Evolutionary conservation across 164 flowering plant species (phyloP), one percentile per base, ranked within the genome.

Genomic region (Piper betle): DNA sequence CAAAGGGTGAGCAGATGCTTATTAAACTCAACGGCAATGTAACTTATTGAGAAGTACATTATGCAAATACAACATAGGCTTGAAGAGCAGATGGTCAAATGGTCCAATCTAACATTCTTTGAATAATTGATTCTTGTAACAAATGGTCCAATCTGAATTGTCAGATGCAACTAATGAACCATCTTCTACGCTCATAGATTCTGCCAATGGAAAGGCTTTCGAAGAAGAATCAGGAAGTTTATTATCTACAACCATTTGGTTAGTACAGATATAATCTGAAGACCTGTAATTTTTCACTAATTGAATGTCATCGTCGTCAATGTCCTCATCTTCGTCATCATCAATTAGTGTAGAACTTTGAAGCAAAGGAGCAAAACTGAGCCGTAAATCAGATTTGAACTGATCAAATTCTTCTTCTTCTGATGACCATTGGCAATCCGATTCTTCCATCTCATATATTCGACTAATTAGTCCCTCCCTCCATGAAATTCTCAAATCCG

Each of bases 401-500:
- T 8, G 61, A 62, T 20, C 40, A 17, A 50, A 74, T 66, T 74
- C 82, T 60, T 84, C 96, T 40, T 84, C 91, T 65, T 88, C 96
- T 40, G 92, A 81, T 20, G 79, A 57, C 73, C 81, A 82, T 62
- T 83, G 76, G 66, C 96, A 77, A 77, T 87, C 93, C 58, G 75
- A 72, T 59, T 87, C 90, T 65, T 88, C 96, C 81, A 77, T 81
- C 55, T 92, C 95, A 64, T 76, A 75, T 15, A 72, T 78, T 54
- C 71, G 76, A 72, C 79, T 82, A 3, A 64, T 71, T 52, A 85
- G 59, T 17, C 83, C 90, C 62, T 91, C 98, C 66, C 91, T 79
- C 98, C 94, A 84, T 43, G 96, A 88, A 70, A 88, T 78, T 64
- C 82, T 78, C 77, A 80, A 62, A 18, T 75, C 76, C 11, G 88